Percentiles rank a stretch among this genome's conserved stretches.
Evolutionary conservation across 1,139 yeast genomes (phyloP).

Genomic region (Saccharomycopsis hybrid): DNA sequence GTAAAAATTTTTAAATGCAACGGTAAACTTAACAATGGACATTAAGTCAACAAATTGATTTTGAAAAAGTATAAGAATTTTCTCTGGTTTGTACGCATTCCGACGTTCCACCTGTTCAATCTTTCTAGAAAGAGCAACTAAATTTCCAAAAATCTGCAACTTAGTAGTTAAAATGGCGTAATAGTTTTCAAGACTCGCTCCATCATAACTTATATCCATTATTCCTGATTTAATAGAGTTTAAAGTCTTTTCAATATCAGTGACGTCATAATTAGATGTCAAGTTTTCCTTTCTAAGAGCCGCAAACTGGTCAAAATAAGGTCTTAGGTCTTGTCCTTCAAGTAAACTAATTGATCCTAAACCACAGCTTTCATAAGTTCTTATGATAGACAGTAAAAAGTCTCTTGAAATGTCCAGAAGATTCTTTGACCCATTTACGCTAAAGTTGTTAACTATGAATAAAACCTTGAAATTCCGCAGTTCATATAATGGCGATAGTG

Average conservation of each 20-base stretch:
- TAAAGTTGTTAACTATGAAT: slow-evolving; percentile 26
- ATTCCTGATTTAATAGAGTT: slow-evolving; percentile 10
- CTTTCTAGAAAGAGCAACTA: too few species aligned
- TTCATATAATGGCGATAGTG: slow-evolving; percentile 46
- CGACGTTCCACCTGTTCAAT: too few species aligned
- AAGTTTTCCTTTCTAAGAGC: background rate
- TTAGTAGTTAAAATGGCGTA: slow-evolving; percentile 4
- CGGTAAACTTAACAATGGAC: slow-evolving; percentile 35
- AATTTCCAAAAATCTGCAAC: too few species aligned
- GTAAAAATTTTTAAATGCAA: slow-evolving; percentile 19
- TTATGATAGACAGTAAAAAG: slow-evolving; percentile 37
- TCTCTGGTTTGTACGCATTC: too few species aligned
- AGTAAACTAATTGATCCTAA: slow-evolving; percentile 35
- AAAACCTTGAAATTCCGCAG: slow-evolving; percentile 48
- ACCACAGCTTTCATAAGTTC: slow-evolving; percentile 41
- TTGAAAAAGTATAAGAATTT: slow-evolving; percentile 24
- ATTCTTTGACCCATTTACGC: slow-evolving; percentile 30
- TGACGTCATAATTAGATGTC: slow-evolving; percentile 24
- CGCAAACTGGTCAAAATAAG: too few species aligned
- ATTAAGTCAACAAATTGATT: slow-evolving; percentile 40
- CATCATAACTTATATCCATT: slow-evolving; percentile 13
- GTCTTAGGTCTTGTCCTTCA: slow-evolving; percentile 11
- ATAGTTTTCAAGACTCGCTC: slow-evolving; percentile 5
- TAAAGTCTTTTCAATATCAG: slow-evolving; percentile 1
- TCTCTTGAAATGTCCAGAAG: slow-evolving; percentile 27